phyloP scores from a whole-genome alignment of 83 land plant genomes.

The Isoetes engelmannii region DNA sequence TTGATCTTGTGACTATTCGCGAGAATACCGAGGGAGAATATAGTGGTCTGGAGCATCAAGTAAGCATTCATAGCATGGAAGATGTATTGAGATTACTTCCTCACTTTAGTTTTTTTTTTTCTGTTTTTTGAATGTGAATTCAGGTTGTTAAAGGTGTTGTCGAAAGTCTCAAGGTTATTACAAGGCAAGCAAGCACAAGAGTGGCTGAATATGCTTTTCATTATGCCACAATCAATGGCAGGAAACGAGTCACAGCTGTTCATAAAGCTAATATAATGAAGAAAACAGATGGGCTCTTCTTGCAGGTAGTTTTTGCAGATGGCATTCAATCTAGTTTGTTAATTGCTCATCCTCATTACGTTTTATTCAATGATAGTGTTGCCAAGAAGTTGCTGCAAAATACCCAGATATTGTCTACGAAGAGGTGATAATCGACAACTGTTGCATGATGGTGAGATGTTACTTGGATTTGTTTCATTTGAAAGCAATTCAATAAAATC shows the following conservation, averaged over 20 bases:
- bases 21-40: conserved; percentile 86
- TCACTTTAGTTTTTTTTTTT: no score
- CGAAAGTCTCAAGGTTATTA: conserved; percentile 92
- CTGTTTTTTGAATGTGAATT: background rate
- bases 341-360: no score
- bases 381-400: conserved; percentile 84
- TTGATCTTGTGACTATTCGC: conserved; percentile 15
- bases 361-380: conserved; percentile 49
- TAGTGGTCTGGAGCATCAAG: conserved; percentile 24
- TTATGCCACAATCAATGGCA: conserved; percentile 73
- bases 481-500: no score
- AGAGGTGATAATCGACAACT: conserved; percentile 96
- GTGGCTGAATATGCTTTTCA: conserved; percentile 96
- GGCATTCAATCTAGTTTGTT: no score
- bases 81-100: background rate
- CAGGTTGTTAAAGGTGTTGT: conserved; percentile 98
- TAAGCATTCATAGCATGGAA: background rate
- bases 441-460: conserved; percentile 95
- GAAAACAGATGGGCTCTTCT: conserved; percentile 94
- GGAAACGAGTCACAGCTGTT: conserved; percentile 85
- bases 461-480: background rate
- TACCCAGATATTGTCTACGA: conserved; percentile 89
- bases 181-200: conserved; percentile 76
- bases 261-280: conserved; percentile 99
- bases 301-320: conserved; percentile 46